These are phyloP conservation scores for Suillus subalutaceus DNA, from an alignment of 768 basidiomycete species.

Conservation along the genomic window DNA sequence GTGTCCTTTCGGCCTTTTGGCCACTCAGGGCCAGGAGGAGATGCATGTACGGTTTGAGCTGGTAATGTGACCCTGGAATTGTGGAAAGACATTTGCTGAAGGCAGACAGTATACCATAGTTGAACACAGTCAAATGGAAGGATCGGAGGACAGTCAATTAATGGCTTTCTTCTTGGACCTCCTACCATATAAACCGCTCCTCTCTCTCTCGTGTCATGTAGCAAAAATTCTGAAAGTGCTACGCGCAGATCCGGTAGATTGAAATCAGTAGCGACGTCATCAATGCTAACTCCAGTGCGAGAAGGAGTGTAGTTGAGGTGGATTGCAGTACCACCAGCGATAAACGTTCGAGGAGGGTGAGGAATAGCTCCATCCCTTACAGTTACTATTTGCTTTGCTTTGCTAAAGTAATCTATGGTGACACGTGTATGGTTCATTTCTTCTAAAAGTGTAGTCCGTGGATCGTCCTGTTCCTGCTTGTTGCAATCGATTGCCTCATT, in stretches of 20 bases:
- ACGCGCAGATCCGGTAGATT: neutral
- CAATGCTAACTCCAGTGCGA: neutral
- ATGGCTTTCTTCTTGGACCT: neutral
- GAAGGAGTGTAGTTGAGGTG: neutral
- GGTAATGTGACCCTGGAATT: neutral
- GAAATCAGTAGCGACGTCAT: neutral
- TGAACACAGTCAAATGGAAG: constrained; percentile 9
- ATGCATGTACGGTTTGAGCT: neutral
- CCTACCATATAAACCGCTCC: neutral
- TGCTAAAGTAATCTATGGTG: neutral
- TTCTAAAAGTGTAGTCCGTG: too few species aligned
- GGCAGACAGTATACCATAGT: constrained; percentile 1
- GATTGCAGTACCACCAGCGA: neutral
- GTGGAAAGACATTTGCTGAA: neutral
- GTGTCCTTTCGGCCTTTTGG: neutral
- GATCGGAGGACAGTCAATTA: neutral
- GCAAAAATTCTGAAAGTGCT: neutral
- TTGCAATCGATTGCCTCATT: too few species aligned
- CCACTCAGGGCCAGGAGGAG: neutral
- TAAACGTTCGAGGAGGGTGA: neutral
- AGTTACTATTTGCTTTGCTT: neutral
- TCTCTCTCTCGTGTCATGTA: neutral
- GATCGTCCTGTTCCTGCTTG: too few species aligned
- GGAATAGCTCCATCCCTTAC: neutral
- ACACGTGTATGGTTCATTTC: neutral